Conservation (phyloP, 257 asterid genomes). For the Schizonepeta tenuifolia region DNA sequence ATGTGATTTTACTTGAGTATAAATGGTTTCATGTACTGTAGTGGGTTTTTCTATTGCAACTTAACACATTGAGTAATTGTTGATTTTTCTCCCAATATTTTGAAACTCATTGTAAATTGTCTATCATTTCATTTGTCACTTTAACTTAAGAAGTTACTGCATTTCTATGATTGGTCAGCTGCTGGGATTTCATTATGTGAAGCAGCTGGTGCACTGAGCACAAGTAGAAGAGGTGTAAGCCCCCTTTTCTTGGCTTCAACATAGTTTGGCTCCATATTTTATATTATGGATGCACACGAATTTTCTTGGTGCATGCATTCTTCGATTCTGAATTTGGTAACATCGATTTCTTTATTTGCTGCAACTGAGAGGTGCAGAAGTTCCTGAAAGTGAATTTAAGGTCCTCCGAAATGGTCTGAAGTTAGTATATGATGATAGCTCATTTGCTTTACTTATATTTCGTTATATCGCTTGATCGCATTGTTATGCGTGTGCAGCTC, state of each 20-base stretch:
- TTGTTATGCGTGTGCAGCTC: neutral
- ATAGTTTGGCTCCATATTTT: neutral
- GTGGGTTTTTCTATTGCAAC: neutral
- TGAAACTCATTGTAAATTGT: conserved; percentile 6
- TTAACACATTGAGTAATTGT: neutral
- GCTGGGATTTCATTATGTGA: conserved; percentile 62
- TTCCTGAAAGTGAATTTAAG: conserved; percentile 85
- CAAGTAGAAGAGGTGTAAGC: conserved; percentile 97
- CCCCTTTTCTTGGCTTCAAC: neutral
- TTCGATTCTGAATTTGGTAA: conserved; percentile 20
- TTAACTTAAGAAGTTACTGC: conserved; percentile 30
- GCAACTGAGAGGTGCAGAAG: conserved; percentile 91
- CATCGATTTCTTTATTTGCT: conserved; percentile 37
- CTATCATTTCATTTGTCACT: neutral
- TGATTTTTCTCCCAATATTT: conserved; percentile 3
- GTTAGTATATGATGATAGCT: conserved; percentile 50
- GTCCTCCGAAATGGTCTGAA: conserved; percentile 89
- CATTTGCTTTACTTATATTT: neutral
- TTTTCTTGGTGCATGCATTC: conserved; percentile 7
- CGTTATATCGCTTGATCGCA: conserved; percentile 9
- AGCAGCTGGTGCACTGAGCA: conserved; percentile 82
- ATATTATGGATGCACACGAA: neutral
- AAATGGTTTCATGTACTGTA: neutral
- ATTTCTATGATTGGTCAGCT: conserved; percentile 52
- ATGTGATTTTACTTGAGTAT: neutral